Conservation (phyloP, 352 stramenopile genomes). For the Globisporangium acanthophoron region DNA sequence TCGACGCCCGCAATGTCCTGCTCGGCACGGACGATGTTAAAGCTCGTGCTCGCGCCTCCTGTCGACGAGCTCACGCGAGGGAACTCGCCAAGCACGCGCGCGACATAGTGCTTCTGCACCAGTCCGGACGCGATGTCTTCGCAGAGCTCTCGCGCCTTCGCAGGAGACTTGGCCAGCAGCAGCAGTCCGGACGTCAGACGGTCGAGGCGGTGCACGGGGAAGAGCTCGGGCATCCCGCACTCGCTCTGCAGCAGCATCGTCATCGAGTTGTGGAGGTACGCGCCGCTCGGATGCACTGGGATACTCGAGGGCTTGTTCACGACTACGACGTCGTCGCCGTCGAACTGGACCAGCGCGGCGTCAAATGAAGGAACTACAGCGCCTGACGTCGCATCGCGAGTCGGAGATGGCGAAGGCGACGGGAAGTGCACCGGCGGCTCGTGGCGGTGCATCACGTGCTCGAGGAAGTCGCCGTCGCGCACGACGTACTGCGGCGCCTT, state of each 20-base stretch:
- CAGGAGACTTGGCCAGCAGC: slow-evolving; percentile 42
- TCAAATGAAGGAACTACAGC: neutral
- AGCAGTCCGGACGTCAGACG: slow-evolving; percentile 85
- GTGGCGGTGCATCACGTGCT: slow-evolving; percentile 91
- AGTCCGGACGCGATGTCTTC: slow-evolving; percentile 26
- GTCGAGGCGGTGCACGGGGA: slow-evolving; percentile 92
- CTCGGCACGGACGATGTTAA: neutral
- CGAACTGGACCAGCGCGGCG: slow-evolving; percentile 29
- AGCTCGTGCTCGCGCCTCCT: neutral
- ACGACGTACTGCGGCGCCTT: slow-evolving; percentile 57
- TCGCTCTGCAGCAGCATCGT: slow-evolving; percentile 38
- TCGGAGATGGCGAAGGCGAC: neutral
- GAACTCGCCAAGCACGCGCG: slow-evolving; percentile 39
- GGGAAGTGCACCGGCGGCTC: slow-evolving; percentile 81
- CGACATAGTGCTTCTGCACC: slow-evolving; percentile 54
- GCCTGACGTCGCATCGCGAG: neutral
- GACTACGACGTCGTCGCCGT: slow-evolving; percentile 50
- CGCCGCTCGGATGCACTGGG: slow-evolving; percentile 90
- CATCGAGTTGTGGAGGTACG: slow-evolving; percentile 90
- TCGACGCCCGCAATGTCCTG: neutral
- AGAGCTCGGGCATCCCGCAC: slow-evolving; percentile 29
- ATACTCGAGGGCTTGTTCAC: slow-evolving; percentile 85
- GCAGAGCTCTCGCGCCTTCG: slow-evolving; percentile 35
- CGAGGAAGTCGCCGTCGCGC: slow-evolving; percentile 82
- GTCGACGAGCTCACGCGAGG: slow-evolving; percentile 6